Evolutionary conservation across 2,329 filamentous ascomycete species (phyloP).

Genomic region (Ceratocystis cacaofunesta): DNA sequence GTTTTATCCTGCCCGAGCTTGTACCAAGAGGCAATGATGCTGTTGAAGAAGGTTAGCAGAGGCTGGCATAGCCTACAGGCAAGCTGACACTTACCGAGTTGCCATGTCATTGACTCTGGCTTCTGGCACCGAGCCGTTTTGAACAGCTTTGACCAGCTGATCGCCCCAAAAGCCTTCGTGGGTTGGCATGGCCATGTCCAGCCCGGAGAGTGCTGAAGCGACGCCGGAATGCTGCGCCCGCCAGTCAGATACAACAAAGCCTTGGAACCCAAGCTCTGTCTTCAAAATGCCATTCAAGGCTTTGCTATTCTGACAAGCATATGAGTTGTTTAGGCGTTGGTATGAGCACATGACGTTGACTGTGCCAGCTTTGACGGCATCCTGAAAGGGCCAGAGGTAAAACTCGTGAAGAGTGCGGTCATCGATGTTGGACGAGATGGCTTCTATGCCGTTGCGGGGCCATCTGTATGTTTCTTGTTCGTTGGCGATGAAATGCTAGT

Average conservation of each 20-base stretch:
- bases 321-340: conserved; percentile 57
- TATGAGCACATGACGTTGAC: conserved; percentile 48
- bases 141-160: conserved; percentile 44
- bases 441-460: conserved; percentile 42
- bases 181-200: conserved; percentile 58
- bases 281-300: conserved; percentile 53
- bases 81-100: conserved; percentile 24
- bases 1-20: conserved; percentile 36
- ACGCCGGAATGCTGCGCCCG: conserved; percentile 50
- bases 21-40: conserved; percentile 40
- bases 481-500: conserved; percentile 54
- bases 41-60: conserved; percentile 21
- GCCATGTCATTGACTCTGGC: conserved; percentile 48
- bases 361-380: conserved; percentile 48
- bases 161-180: conserved; percentile 28
- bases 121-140: conserved; percentile 43
- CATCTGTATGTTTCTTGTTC: conserved; percentile 64
- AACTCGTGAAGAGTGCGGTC: conserved; percentile 47
- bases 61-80: neutral
- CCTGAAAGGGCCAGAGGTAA: conserved; percentile 57
- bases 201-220: conserved; percentile 44
- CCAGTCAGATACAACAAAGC: conserved; percentile 57
- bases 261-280: conserved; percentile 44
- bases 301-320: conserved; percentile 55
- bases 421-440: conserved; percentile 42